Percentiles rank a stretch among this genome's conserved stretches.
Conservation (phyloP, 176 grass and related monocot genomes). For the Hordeum marinum region DNA sequence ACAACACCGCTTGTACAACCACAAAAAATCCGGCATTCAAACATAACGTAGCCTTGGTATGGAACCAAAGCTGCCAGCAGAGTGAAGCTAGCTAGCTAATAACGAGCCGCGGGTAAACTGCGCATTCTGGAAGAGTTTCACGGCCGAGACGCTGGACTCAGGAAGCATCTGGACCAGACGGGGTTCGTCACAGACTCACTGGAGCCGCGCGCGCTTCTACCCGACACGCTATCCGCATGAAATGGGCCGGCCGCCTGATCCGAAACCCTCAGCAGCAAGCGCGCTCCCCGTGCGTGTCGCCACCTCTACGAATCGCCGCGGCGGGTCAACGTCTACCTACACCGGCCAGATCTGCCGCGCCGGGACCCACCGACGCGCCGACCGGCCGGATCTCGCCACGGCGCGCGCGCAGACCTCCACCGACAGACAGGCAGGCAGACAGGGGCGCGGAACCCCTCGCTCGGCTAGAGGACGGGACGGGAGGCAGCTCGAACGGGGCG, state of each 20-base stretch:
- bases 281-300: neutral
- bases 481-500: no score
- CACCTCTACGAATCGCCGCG: neutral
- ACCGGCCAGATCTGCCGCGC: neutral
- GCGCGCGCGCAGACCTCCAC: neutral
- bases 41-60: no score
- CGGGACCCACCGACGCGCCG: neutral
- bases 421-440: no score
- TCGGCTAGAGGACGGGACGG: no score
- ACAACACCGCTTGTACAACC: neutral
- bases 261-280: neutral
- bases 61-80: neutral
- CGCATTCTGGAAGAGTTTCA: neutral
- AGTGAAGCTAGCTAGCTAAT: neutral
- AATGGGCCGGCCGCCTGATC: neutral
- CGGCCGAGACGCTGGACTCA: no score
- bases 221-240: no score
- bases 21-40: neutral
- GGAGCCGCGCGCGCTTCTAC: neutral
- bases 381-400: neutral
- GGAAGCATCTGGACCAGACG: neutral
- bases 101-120: neutral
- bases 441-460: no score
- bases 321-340: neutral
- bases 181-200: no score